Evolutionary conservation across 176 grass and related monocot genomes (phyloP).

Genomic region (Triticum aestivum): DNA sequence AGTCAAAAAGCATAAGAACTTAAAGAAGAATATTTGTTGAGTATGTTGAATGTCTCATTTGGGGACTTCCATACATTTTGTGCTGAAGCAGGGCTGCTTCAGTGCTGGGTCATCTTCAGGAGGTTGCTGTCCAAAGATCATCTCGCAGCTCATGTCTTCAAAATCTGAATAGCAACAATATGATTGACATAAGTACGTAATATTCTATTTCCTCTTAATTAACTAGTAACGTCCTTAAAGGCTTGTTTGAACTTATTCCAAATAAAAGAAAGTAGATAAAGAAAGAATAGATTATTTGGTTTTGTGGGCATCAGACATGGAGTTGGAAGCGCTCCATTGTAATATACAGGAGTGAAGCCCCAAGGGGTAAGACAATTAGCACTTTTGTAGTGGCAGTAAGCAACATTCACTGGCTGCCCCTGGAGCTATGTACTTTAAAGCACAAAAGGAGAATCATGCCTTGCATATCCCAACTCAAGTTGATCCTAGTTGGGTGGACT

Average conservation of each 20-base stretch:
- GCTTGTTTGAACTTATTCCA: background rate
- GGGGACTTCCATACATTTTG: constrained; percentile 56
- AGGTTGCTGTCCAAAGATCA: constrained; percentile 90
- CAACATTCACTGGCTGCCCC: constrained; percentile 17
- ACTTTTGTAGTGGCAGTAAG: constrained; percentile 18
- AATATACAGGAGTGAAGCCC: constrained; percentile 13
- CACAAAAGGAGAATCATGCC: constrained; percentile 17
- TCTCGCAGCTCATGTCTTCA: constrained; percentile 99
- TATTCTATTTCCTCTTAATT: constrained; percentile 17
- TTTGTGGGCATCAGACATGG: constrained; percentile 6
- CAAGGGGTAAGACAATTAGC: background rate
- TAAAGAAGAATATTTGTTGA: constrained; percentile 1
- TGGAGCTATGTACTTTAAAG: constrained; percentile 20
- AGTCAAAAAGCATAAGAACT: constrained; percentile 17
- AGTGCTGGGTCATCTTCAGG: constrained; percentile 82
- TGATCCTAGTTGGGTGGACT: constrained; percentile 18
- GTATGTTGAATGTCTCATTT: constrained; percentile 1
- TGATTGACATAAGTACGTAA: constrained; percentile 34
- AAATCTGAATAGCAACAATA: constrained; percentile 68
- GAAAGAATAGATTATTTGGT: constrained; percentile 9
- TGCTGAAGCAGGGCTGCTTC: constrained; percentile 83
- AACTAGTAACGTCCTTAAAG: background rate
- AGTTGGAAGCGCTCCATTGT: constrained; percentile 2
- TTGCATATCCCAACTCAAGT: constrained; percentile 18
- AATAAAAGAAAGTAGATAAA: constrained; percentile 18